These are phyloP conservation scores for Clonostachys byssicola DNA, from an alignment of 2,329 filamentous ascomycete species.

Conservation along the genomic window DNA sequence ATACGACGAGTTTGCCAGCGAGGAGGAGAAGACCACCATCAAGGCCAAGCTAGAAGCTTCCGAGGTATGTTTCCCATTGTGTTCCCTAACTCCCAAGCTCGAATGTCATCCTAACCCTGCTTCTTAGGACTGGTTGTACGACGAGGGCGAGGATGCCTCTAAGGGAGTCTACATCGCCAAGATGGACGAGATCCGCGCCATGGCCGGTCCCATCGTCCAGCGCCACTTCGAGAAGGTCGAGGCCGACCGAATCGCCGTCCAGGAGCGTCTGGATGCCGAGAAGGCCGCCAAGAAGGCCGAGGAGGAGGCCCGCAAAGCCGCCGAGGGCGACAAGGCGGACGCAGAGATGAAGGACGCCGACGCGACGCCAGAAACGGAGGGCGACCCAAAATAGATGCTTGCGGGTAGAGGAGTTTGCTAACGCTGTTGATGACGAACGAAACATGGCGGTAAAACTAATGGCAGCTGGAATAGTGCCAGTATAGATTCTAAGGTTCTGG, in stretches of 20 bases:
- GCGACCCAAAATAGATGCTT: slow-evolving; percentile 24
- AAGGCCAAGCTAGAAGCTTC: slow-evolving; percentile 75
- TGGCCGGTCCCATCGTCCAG: slow-evolving; percentile 88
- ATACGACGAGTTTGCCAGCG: slow-evolving; percentile 82
- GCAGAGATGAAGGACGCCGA: slow-evolving; percentile 64
- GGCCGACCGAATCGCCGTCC: slow-evolving; percentile 73
- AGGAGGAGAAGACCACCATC: slow-evolving; percentile 88
- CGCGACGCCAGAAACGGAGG: slow-evolving; percentile 40
- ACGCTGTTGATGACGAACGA: slow-evolving; percentile 11
- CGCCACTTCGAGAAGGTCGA: slow-evolving; percentile 94
- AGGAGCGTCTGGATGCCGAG: slow-evolving; percentile 75
- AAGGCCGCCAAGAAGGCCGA: slow-evolving; percentile 69
- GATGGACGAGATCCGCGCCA: slow-evolving; percentile 88
- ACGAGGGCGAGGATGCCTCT: slow-evolving; percentile 89
- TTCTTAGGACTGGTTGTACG: slow-evolving; percentile 90
- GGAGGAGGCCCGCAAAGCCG: slow-evolving; percentile 50
- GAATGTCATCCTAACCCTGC: background rate
- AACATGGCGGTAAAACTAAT: slow-evolving; percentile 4
- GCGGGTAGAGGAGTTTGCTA: background rate
- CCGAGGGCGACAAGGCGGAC: slow-evolving; percentile 49
- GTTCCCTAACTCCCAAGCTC: background rate
- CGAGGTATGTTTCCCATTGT: slow-evolving; percentile 62
- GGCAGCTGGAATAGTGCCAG: background rate
- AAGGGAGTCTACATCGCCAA: slow-evolving; percentile 94
- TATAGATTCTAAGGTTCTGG: no score